Evolutionary conservation across 345 rosid species (phyloP).

Genomic region (Acer campestre): DNA sequence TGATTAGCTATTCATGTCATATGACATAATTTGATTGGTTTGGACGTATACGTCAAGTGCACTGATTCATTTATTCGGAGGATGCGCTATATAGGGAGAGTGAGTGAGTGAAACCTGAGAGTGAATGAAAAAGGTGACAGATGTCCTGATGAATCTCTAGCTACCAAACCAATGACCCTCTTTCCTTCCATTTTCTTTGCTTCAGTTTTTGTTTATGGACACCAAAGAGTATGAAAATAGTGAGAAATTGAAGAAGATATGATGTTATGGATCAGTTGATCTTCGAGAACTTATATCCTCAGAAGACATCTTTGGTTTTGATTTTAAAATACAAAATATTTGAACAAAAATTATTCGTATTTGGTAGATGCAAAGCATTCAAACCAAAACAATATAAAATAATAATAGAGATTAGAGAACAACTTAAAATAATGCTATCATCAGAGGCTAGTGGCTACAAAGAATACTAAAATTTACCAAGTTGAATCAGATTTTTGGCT

Average conservation of each 20-base stretch:
- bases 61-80: not conserved
- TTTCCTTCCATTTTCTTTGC: conserved; percentile 33
- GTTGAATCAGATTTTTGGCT: not conserved
- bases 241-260: not conserved
- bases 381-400: not conserved
- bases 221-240: not conserved
- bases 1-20: no score
- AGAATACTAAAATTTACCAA: not conserved
- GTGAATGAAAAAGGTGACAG: conserved; percentile 55
- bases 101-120: conserved; percentile 35
- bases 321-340: not conserved
- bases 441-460: not conserved
- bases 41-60: accelerated
- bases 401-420: not conserved
- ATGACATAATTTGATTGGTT: no score
- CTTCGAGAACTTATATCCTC: not conserved
- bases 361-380: not conserved
- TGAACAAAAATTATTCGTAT: not conserved
- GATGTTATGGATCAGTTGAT: not conserved
- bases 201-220: not conserved
- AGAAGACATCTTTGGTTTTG: not conserved
- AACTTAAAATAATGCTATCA: not conserved
- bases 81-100: not conserved
- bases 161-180: conserved; percentile 56
- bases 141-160: conserved; percentile 49